Conservation (phyloP, 495 filamentous ascomycete species). For the Podospora bellae-mahoneyi region DNA sequence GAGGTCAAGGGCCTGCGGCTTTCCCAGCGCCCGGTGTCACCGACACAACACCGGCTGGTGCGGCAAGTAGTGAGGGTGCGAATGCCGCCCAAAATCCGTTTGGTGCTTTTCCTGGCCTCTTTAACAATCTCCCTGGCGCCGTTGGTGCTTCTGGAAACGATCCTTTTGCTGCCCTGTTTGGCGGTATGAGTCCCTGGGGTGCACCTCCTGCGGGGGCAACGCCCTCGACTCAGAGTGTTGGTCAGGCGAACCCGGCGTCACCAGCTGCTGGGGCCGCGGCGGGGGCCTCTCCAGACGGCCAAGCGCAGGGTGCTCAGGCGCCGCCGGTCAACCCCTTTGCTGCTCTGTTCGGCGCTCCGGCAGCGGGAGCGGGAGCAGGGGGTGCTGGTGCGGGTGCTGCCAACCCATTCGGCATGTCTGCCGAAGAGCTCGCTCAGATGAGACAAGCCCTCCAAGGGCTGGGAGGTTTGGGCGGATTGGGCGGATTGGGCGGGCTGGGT, state of each 20-base stretch:
- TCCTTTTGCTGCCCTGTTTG: slow-evolving; percentile 71
- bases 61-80: slow-evolving; percentile 24
- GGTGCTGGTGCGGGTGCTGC: slow-evolving; percentile 14
- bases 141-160: slow-evolving; percentile 50
- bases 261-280: background rate
- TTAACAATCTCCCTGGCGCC: slow-evolving; percentile 19
- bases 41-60: slow-evolving; percentile 57
- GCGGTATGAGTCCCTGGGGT: slow-evolving; percentile 27
- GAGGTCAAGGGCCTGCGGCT: slow-evolving; percentile 46
- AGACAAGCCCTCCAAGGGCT: slow-evolving; percentile 35
- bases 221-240: slow-evolving; percentile 17
- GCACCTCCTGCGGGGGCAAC: slow-evolving; percentile 16
- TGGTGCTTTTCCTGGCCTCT: slow-evolving; percentile 31
- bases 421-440: slow-evolving; percentile 40
- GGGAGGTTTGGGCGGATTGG: slow-evolving; percentile 32
- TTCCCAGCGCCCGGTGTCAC: slow-evolving; percentile 91
- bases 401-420: slow-evolving; percentile 27
- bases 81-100: slow-evolving; percentile 41
- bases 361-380: slow-evolving; percentile 12
- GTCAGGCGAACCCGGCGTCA: slow-evolving; percentile 23
- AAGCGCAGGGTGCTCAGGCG: slow-evolving; percentile 14
- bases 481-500: background rate
- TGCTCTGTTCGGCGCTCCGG: slow-evolving; percentile 36
- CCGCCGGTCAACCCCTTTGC: slow-evolving; percentile 42
- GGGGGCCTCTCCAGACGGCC: slow-evolving; percentile 8